Evolutionary conservation across 176 grass and related monocot genomes (phyloP), one percentile per base, ranked within the genome.

Genomic region (Carex littledalei): DNA sequence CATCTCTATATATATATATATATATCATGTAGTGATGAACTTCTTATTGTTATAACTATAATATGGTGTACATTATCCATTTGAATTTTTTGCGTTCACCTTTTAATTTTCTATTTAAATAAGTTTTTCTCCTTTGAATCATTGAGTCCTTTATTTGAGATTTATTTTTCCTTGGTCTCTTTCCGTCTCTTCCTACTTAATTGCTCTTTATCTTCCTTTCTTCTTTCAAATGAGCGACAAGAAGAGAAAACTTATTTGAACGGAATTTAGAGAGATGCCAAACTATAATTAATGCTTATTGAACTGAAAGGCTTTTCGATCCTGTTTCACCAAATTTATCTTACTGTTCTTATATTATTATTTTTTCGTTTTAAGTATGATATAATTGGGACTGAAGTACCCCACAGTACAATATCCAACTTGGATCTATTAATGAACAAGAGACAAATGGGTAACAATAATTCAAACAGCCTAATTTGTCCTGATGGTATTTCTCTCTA

Each of bases 391-490:
- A 67, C 1, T 39, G 65, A 68, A 20, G 45, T 53, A 75, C 43
- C n/a, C 71, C 71, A 50, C 71, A 75, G n/a, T 76, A 53, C 81
- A 13, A 83, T 26, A 83, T 54, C 43, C 81, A 29, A 83, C 12
- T 54, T 37, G 45, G n/a, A 67, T 83, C 39, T 83, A 83, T 11
- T 29, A 82, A 67, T 68, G 62, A 83, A 66, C n/a, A 41, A 4
- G 32, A 45, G 79, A 82, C 79, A 63, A 82, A 82, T 59, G 3
- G 3, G 6, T 69, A 53, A 31, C 81, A 83, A 83, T 83, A 83
- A 83, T 83, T 50, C 61, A 67, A 83, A 67, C 14, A 29, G n/a
- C 8, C 52, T 82, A 31, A 39, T 39, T 4, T 64, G 29, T 75
- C 63, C 34, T 16, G 49, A 17, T 32, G 24, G 8, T 67, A 62